Conservation (phyloP, 83 land plant species). For the Thuja plicata region DNA sequence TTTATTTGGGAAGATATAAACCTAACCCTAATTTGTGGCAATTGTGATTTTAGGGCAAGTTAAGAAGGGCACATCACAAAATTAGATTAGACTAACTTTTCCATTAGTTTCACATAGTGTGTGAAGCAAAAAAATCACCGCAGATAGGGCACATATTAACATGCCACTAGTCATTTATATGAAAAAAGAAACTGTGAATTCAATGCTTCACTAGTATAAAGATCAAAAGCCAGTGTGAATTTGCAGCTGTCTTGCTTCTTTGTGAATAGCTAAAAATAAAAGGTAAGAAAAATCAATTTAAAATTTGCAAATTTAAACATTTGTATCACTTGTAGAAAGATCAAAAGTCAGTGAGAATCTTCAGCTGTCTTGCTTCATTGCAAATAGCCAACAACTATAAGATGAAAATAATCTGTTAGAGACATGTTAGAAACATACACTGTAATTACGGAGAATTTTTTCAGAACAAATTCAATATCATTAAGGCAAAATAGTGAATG, state of each 20-base stretch:
- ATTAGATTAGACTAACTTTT: not conserved
- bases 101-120: not conserved
- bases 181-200: not conserved
- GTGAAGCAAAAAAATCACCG: not conserved
- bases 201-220: not conserved
- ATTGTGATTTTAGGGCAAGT: too few species aligned
- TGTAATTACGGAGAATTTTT: not conserved
- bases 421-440: not conserved
- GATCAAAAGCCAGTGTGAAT: not conserved
- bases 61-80: too few species aligned
- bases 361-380: not conserved
- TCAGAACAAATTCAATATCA: not conserved
- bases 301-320: not conserved
- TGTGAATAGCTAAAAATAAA: not conserved
- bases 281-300: not conserved
- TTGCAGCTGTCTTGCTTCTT: not conserved
- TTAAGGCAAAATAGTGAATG: not conserved
- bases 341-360: not conserved
- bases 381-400: not conserved
- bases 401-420: not conserved
- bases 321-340: not conserved
- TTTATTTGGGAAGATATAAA: too few species aligned
- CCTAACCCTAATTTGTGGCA: too few species aligned
- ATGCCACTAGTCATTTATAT: not conserved
- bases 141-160: not conserved